These are phyloP conservation scores for Phytophthora tubulina DNA, from an alignment of 352 stramenopile genomes.

Conservation along the genomic window DNA sequence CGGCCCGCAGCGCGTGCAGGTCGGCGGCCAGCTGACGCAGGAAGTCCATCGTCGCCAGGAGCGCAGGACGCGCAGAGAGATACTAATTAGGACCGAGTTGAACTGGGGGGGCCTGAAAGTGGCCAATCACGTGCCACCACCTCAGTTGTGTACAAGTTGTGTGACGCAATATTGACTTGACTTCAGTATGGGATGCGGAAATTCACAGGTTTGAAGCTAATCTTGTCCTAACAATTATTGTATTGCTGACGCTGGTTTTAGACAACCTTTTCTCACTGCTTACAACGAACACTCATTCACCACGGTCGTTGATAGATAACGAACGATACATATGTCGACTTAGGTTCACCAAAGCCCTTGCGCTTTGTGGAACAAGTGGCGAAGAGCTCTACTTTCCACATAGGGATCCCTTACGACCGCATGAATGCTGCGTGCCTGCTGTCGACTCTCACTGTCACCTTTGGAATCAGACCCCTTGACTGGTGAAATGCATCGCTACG, in stretches of 20 bases:
- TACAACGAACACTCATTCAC: no score
- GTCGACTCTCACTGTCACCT: neutral
- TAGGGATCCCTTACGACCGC: neutral
- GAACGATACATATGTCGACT: no score
- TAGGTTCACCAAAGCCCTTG: neutral
- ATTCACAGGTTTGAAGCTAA: no score
- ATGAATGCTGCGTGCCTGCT: neutral
- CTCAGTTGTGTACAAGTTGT: constrained; percentile 5
- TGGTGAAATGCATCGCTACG: constrained; percentile 10
- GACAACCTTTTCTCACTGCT: no score
- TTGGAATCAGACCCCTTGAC: neutral
- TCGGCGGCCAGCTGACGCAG: constrained; percentile 91
- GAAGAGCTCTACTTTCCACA: no score
- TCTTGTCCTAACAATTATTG: no score
- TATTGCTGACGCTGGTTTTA: no score
- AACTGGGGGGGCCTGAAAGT: constrained; percentile 7
- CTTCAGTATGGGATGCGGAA: no score
- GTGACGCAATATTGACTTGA: neutral
- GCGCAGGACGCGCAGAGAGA: neutral
- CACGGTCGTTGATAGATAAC: no score
- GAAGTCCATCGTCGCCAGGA: constrained; percentile 85
- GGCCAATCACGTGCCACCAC: constrained; percentile 14
- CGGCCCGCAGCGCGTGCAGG: constrained; percentile 82
- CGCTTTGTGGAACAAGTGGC: neutral
- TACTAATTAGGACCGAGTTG: neutral